Evolutionary conservation across 495 filamentous ascomycete genomes (phyloP).

Genomic region (Geoglossum glabrum): DNA sequence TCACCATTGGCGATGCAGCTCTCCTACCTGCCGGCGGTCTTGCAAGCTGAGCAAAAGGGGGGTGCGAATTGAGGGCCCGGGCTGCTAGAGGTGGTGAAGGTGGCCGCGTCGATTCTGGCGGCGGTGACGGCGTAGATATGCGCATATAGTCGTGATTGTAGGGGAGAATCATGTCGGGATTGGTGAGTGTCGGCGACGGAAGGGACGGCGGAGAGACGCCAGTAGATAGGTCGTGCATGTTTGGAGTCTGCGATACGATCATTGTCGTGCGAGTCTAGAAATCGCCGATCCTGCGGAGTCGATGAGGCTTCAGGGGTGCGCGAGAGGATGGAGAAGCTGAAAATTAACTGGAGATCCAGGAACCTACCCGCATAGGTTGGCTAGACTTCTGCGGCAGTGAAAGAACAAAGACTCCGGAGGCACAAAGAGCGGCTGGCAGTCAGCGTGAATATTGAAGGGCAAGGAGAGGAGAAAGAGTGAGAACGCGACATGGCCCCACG

Average conservation of each 20-base stretch:
- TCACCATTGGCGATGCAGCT: neutral
- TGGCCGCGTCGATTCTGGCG: slow-evolving; percentile 25
- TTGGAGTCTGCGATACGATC: neutral
- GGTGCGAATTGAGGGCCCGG: slow-evolving; percentile 10
- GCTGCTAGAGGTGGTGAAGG: slow-evolving; percentile 12
- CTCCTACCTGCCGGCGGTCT: neutral
- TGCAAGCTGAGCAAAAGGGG: slow-evolving; percentile 1
- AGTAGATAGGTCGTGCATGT: neutral
- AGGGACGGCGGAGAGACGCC: slow-evolving; percentile 9
- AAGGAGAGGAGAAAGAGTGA: neutral
- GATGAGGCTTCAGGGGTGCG: neutral
- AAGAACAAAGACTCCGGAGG: neutral
- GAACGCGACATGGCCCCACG: neutral
- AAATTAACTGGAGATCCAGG: neutral
- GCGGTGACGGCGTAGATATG: neutral
- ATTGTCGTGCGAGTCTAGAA: neutral
- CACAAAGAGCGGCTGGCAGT: neutral
- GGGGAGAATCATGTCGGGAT: slow-evolving; percentile 86
- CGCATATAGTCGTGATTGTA: slow-evolving; percentile 34
- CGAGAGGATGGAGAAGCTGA: neutral
- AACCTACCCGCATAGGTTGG: neutral
- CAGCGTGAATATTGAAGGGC: neutral
- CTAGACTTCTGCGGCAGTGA: neutral
- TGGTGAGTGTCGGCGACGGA: slow-evolving; percentile 71
- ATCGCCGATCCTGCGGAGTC: neutral